Base-by-base conservation (phyloP, 208 protist species). In the Trypanosoma melophagium region DNA sequence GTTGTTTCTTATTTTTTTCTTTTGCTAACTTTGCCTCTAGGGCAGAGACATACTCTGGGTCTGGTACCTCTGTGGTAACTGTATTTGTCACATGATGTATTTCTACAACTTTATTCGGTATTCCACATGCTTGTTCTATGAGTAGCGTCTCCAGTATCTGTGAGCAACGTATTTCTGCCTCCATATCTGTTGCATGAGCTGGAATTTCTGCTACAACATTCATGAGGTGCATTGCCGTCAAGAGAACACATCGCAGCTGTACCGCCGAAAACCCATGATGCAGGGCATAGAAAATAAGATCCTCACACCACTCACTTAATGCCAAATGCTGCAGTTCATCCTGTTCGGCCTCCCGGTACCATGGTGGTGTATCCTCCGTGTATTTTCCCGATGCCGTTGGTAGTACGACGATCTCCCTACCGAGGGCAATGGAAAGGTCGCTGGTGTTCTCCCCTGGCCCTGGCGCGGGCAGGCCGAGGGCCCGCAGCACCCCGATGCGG, bases 221-320 rank as follows among this genome's bases (percentile, higher is more conserved):
- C 65, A 93, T 56, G 28, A 88, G 64, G 17, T 79, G 72, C 50
- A 90, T 66, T 25, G 78, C 78, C 31, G 84, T 71, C 3, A 92
- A 77, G 47, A 95, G 68, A 9, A 95, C 57, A 56, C 80, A 87
- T 52, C 83, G 86, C 51, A 76, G 64, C 77, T 95, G 89, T 53
- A 74, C 63, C 7, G 64, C 64, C 8, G 70, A 83, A 63, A 90
- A 93, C 31, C 66, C 74, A 10, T 69, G 65, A 31, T 69, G 66
- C 4, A 63, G 41, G 0, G 80, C 61, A 35, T 92, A 91, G 19
- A 76, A 52, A 21, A 92, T 68, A 7, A 86, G 44, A 19, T 89
- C 86, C 60, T 89, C 81, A 44, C 89, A 86, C 89, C 89, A 95
- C 66, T 92, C 84, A 7, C 87, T 52, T 35, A 95, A 17, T 17